A percentile compares a stretch with the other conserved stretches of the same genome.
These are phyloP conservation scores for Fusarium kyushuense DNA, from an alignment of 2,329 filamentous ascomycete species.

Conservation along the genomic window DNA sequence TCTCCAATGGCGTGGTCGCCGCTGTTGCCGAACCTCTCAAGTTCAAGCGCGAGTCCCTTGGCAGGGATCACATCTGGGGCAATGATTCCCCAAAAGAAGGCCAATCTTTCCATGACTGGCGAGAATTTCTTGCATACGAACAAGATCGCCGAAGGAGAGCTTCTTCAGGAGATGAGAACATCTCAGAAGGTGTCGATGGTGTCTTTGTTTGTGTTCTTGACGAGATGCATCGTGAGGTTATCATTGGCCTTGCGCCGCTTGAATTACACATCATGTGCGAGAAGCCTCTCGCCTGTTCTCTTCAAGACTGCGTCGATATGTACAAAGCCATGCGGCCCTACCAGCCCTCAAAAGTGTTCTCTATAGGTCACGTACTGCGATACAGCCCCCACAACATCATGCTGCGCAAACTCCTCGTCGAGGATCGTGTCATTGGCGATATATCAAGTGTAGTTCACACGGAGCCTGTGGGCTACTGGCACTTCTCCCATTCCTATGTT, in stretches of 20 bases:
- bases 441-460: constrained; percentile 89
- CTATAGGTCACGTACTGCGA: constrained; percentile 91
- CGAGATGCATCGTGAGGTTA: constrained; percentile 86
- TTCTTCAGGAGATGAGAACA: constrained; percentile 59
- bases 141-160: constrained; percentile 66
- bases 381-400: constrained; percentile 95
- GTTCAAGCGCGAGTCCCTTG: constrained; percentile 81
- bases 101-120: constrained; percentile 80
- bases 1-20: constrained; percentile 75
- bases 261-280: constrained; percentile 91
- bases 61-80: constrained; percentile 79
- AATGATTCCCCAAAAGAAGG: constrained; percentile 63
- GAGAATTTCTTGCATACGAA: constrained; percentile 81
- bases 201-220: constrained; percentile 80
- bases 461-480: constrained; percentile 96
- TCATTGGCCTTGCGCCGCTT: constrained; percentile 77
- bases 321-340: constrained; percentile 66
- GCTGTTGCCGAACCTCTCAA: constrained; percentile 84
- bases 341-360: constrained; percentile 70
- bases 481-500: constrained; percentile 92
- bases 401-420: constrained; percentile 80
- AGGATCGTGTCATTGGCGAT: constrained; percentile 83
- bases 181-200: constrained; percentile 70
- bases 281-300: constrained; percentile 87
- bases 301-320: constrained; percentile 83